A percentile compares a stretch with the other conserved stretches of the same genome.
Evolutionary conservation across 805 yeast genomes (phyloP).

Genomic region (Cyberlindnera maclurae): DNA sequence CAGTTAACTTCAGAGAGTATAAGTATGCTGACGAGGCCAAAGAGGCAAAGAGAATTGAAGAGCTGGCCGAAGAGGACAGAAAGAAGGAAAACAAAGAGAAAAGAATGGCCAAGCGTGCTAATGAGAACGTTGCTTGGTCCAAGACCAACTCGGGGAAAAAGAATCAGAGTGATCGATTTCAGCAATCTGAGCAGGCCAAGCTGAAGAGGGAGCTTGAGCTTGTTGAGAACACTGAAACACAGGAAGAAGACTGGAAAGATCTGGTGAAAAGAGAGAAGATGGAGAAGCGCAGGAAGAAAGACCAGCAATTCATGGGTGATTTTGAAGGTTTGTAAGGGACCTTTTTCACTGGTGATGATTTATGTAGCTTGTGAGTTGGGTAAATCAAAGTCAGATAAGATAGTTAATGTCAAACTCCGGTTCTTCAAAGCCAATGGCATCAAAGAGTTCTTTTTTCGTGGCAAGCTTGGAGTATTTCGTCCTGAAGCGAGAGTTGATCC

Average conservation of each 20-base stretch:
- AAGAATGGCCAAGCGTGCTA: constrained; percentile 25
- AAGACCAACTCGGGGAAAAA: constrained; percentile 40
- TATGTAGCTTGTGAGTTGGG: too few relatives aligned
- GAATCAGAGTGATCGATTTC: constrained; percentile 44
- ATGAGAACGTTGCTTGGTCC: constrained; percentile 23
- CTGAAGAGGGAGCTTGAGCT: constrained; percentile 45
- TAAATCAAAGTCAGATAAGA: constrained; percentile 7
- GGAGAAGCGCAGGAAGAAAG: constrained; percentile 33
- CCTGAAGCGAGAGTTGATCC: constrained; percentile 12
- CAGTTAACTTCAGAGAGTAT: constrained; percentile 36
- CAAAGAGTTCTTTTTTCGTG: constrained; percentile 10
- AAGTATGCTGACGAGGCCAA: constrained; percentile 55
- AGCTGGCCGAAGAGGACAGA: constrained; percentile 39
- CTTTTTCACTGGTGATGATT: too few relatives aligned
- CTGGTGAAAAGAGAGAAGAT: constrained; percentile 59
- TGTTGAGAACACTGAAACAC: constrained; percentile 38
- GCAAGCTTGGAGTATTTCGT: constrained; percentile 6
- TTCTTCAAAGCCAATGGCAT: constrained; percentile 13
- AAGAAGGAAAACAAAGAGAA: constrained; percentile 18
- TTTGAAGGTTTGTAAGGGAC: constrained; percentile 47
- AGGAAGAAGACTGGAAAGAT: constrained; percentile 85
- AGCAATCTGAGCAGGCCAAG: constrained; percentile 30
- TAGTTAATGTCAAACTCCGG: constrained; percentile 11
- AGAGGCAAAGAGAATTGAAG: constrained; percentile 56
- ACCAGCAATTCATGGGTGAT: constrained; percentile 40